These are phyloP conservation scores for Aureobasidium sp. DNA, from an alignment of 2,329 filamentous ascomycete species.

Conservation along the genomic window DNA sequence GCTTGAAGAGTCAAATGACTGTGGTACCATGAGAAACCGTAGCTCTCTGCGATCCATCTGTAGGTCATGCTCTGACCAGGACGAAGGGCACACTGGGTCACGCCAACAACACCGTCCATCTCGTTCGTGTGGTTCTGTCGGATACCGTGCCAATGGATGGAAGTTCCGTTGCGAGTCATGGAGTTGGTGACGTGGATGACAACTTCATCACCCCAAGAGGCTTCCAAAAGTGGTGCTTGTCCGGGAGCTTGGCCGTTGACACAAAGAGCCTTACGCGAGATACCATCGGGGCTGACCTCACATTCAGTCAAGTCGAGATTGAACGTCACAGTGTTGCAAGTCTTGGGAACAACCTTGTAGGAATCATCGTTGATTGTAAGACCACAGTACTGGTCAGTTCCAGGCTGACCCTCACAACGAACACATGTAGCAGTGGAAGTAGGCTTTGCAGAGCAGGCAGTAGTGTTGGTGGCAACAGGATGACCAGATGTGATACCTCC, in stretches of 20 bases:
- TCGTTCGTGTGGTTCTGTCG: slow-evolving; percentile 46
- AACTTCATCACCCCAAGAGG: slow-evolving; percentile 30
- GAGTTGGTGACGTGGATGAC: slow-evolving; percentile 29
- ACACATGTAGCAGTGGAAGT: slow-evolving; percentile 12
- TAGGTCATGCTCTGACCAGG: slow-evolving; percentile 29
- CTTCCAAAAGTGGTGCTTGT: not conserved
- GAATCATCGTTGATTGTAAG: slow-evolving; percentile 7
- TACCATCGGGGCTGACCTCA: slow-evolving; percentile 5
- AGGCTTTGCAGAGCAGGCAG: slow-evolving; percentile 5
- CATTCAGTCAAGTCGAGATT: slow-evolving; percentile 13
- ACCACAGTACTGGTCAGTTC: slow-evolving; percentile 15
- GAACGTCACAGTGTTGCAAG: slow-evolving; percentile 6
- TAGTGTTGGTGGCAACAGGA: slow-evolving; percentile 13
- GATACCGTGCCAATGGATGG: slow-evolving; percentile 46
- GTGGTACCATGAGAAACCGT: slow-evolving; percentile 38
- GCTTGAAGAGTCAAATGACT: slow-evolving; percentile 36
- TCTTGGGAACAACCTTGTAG: slow-evolving; percentile 10
- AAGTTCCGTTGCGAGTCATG: slow-evolving; percentile 34
- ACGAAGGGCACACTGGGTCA: slow-evolving; percentile 39
- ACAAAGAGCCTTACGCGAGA: slow-evolving; percentile 11
- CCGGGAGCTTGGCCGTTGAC: slow-evolving; percentile 14
- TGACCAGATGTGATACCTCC: slow-evolving; percentile 13
- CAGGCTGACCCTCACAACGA: slow-evolving; percentile 15
- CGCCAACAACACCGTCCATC: slow-evolving; percentile 43
- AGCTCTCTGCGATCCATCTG: slow-evolving; percentile 33